phyloP scores from a whole-genome alignment of 345 rosid species.

The Nephelium lappaceum region DNA sequence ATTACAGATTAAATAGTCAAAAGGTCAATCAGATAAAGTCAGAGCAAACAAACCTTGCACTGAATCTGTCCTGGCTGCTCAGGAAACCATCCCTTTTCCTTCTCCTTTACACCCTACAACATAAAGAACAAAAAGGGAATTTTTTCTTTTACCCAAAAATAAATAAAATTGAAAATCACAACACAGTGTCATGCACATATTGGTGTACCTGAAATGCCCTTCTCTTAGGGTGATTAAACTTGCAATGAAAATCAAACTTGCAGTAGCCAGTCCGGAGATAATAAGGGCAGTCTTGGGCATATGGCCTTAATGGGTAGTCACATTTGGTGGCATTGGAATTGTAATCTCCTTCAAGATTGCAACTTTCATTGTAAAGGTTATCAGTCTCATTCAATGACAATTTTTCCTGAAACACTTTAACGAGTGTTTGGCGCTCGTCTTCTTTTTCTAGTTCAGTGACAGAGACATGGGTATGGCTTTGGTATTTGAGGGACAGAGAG shows the following conservation, averaged over 20 bases:
- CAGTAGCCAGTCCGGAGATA: conserved; percentile 26
- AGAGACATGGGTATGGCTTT: not conserved
- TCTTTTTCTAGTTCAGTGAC: conserved; percentile 9
- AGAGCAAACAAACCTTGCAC: conserved; percentile 37
- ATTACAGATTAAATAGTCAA: not conserved
- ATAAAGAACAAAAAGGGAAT: not conserved
- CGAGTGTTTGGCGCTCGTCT: not conserved
- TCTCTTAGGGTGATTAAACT: conserved; percentile 33
- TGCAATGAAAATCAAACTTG: conserved; percentile 27
- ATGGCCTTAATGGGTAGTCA: conserved; percentile 29
- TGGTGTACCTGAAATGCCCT: conserved; percentile 4
- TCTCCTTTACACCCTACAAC: conserved; percentile 23
- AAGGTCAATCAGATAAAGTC: not conserved
- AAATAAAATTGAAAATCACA: not conserved
- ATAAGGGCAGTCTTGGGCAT: conserved; percentile 28
- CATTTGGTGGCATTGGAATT: not conserved
- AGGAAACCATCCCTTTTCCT: conserved; percentile 18
- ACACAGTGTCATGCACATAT: not conserved
- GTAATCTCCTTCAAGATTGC: conserved; percentile 1
- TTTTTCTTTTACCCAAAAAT: not conserved
- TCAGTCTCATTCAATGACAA: not conserved
- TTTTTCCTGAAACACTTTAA: conserved; percentile 8
- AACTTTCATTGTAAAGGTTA: not conserved
- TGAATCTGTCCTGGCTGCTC: conserved; percentile 24
- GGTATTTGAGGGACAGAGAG: conserved; percentile 1